Evolutionary conservation across 1,284 basidiomycete species (phyloP), one percentile per base, ranked within the genome.

Genomic region (Irpex sp.): DNA sequence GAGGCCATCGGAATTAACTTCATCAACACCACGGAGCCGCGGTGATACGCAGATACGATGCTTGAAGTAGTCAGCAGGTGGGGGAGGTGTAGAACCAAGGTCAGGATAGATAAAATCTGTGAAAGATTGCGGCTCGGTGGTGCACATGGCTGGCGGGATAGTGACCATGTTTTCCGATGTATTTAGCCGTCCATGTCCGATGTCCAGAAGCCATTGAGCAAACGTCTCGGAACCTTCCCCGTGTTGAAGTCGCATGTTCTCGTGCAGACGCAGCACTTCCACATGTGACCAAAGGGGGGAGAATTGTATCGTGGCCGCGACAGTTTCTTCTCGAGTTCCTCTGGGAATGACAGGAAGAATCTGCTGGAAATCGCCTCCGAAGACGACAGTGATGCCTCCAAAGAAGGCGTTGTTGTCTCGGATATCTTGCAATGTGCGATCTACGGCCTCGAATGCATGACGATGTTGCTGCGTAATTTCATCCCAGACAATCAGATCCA

Each of bases 321-420:
- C 69, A 65, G 79, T 77, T 5, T 80, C 67, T 55, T 73, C 69
- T 56, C 72, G 63, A 0, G 67, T 64, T 0, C 78, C 78, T 62
- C 71, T 67, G 0, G 67, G 63, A 56, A 81, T 65, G 1, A 81
- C 79, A 31, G 79, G 79, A 2, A 80, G 70, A 6, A 67, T 77
- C 63, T 82, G 79, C 53, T 74, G 68, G 62, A 78, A 81, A 63
- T 81, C 78, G 0, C 81, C 80, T 15, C 77, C 76, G 69, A 79
- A 77, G 0, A 80, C 67, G 1, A 80, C 68, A 17, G 76, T 74
- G 21, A 79, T 68, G 0, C 79, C 78, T 33, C 79, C 79, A 74
- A 81, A 82, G 0, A 72, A 76, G 0, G 37, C 35, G 5, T 75
- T 55, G 37, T 60, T 33, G 26, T 71, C 57, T 0, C 69, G 57